Percentiles rank a stretch among this genome's conserved stretches.
These are phyloP conservation scores for Artemisia tridentata DNA, from an alignment of 129 eudicot genomes.

Conservation along the genomic window DNA sequence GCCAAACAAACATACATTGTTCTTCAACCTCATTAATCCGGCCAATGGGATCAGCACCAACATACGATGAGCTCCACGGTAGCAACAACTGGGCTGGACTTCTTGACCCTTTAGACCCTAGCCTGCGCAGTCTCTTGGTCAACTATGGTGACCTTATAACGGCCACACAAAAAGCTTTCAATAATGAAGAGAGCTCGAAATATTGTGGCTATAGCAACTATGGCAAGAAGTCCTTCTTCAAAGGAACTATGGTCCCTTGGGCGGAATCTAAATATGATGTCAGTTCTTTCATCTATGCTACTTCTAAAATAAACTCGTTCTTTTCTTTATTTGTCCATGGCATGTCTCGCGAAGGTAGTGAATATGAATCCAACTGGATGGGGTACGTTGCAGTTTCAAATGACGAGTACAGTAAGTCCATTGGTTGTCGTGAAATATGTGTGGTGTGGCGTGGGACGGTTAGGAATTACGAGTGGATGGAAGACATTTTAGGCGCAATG, in stretches of 20 bases:
- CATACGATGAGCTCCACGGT: constrained; percentile 34
- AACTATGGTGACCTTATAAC: constrained; percentile 68
- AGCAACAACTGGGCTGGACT: constrained; percentile 53
- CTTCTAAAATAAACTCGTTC: neutral
- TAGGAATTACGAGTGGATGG: constrained; percentile 36
- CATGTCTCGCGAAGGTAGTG: constrained; percentile 26
- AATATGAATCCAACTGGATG: constrained; percentile 48
- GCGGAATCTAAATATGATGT: constrained; percentile 34
- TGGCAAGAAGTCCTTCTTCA: constrained; percentile 28
- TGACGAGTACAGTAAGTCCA: constrained; percentile 35
- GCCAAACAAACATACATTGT: neutral
- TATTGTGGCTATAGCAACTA: constrained; percentile 42
- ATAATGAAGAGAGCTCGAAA: constrained; percentile 44
- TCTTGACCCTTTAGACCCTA: constrained; percentile 58
- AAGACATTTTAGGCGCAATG: constrained; percentile 25
- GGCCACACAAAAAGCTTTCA: constrained; percentile 53
- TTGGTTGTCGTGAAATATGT: constrained; percentile 53
- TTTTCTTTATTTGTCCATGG: constrained; percentile 18
- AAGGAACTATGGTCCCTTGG: constrained; percentile 27
- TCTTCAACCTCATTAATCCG: neutral
- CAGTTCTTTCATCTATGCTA: constrained; percentile 35
- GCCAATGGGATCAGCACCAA: constrained; percentile 15
- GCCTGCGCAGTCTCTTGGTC: constrained; percentile 41
- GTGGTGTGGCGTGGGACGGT: constrained; percentile 58
- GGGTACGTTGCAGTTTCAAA: constrained; percentile 56